phyloP scores from a whole-genome alignment of 2,329 filamentous ascomycete species.

The Exophiala sp. region DNA sequence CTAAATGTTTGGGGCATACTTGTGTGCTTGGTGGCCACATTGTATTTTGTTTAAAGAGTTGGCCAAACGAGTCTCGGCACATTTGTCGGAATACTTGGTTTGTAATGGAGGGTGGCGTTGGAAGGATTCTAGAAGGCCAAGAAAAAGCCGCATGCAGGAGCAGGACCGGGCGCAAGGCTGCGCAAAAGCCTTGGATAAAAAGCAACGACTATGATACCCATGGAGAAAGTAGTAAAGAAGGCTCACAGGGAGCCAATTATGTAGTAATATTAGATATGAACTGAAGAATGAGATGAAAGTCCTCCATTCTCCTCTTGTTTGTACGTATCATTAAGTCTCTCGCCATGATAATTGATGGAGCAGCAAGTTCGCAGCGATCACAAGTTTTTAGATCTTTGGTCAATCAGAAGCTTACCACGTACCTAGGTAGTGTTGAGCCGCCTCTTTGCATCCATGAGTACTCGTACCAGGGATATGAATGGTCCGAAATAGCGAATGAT shows the following conservation, averaged over 20 bases:
- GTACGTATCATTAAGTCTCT: neutral
- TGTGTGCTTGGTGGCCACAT: neutral
- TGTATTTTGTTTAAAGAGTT: neutral
- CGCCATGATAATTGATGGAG: neutral
- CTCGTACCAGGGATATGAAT: too few species aligned
- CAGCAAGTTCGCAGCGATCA: too few species aligned
- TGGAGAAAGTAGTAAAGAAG: constrained; percentile 6
- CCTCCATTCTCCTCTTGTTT: neutral
- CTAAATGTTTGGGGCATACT: neutral
- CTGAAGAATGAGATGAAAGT: neutral
- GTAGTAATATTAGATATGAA: neutral
- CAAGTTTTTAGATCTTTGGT: too few species aligned
- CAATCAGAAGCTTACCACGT: too few species aligned
- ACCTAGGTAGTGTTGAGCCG: too few species aligned
- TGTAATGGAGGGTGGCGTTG: constrained; percentile 12
- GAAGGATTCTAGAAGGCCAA: constrained; percentile 9
- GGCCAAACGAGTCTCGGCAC: neutral
- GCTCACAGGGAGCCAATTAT: neutral
- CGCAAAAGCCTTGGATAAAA: constrained; percentile 1
- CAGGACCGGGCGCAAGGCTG: constrained; percentile 11
- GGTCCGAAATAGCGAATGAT: too few species aligned
- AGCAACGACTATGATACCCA: constrained; percentile 10
- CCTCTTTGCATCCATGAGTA: too few species aligned
- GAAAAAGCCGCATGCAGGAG: neutral
- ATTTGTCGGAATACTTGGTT: constrained; percentile 13